Evolutionary conservation across 441 rosid species (phyloP).

Genomic region (Aleurites moluccanus): DNA sequence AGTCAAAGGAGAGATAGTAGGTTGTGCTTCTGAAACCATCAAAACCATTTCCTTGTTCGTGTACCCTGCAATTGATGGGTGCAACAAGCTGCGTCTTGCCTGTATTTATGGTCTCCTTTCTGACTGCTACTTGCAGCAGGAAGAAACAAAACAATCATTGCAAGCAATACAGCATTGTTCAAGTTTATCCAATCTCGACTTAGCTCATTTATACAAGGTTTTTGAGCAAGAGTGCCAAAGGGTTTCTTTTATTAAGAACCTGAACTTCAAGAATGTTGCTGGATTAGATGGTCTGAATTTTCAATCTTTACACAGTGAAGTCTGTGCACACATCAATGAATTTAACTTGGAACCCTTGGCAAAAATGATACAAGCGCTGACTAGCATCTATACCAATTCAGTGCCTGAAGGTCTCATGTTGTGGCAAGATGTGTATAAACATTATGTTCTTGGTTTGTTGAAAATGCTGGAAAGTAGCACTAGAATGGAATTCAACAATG

Average conservation of each 20-base stretch:
- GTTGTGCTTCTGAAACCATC: slow-evolving; percentile 65
- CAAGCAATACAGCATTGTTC: slow-evolving; percentile 32
- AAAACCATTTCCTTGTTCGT: slow-evolving; percentile 52
- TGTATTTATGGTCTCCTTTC: slow-evolving; percentile 71
- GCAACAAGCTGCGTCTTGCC: slow-evolving; percentile 82
- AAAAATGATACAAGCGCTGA: slow-evolving; percentile 66
- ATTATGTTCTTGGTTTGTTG: slow-evolving; percentile 55
- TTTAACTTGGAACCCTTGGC: slow-evolving; percentile 81
- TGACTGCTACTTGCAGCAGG: slow-evolving; percentile 68
- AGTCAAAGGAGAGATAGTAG: slow-evolving; percentile 61
- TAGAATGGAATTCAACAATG: slow-evolving; percentile 40
- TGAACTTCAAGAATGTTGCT: slow-evolving; percentile 85
- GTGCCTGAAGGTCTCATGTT: slow-evolving; percentile 57
- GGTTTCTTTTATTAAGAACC: slow-evolving; percentile 73
- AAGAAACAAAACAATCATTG: slow-evolving; percentile 47
- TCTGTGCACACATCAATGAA: slow-evolving; percentile 59
- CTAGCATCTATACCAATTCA: slow-evolving; percentile 41
- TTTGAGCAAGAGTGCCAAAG: slow-evolving; percentile 77
- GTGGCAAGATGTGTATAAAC: slow-evolving; percentile 77
- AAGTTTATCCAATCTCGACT: slow-evolving; percentile 35
- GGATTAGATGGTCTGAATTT: slow-evolving; percentile 68
- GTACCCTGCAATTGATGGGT: slow-evolving; percentile 87
- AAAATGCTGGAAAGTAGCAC: slow-evolving; percentile 50
- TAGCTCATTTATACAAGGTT: slow-evolving; percentile 55
- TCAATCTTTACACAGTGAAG: slow-evolving; percentile 62